Base-by-base conservation (phyloP, 176 grass and related monocot genomes). In the Oryza meridionalis region DNA sequence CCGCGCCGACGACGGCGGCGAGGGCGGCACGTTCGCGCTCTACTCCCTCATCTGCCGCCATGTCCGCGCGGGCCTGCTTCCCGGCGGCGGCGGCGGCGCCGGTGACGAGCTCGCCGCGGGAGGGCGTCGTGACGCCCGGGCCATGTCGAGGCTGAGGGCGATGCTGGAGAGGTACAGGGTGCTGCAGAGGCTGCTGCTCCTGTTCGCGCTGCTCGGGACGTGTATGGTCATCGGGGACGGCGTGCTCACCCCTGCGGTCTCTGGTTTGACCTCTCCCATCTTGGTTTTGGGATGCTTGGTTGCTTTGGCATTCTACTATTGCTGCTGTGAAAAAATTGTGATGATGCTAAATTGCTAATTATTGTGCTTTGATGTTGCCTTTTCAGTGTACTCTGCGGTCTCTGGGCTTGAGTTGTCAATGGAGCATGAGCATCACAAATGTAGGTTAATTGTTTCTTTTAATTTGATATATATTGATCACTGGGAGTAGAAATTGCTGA, bases 31-130 rank as follows among this genome's bases (percentile, higher is more conserved):
- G 35, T 99, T 99, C 85, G 97, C 97, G 70, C 91, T 99, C 61
- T 99, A 99, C 81, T 94, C 97, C 16, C 89, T 99, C 86, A 95
- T 99, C 85, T 96, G 94, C 86, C 93, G 97, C 76, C 93, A 96
- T 69, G 97, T 89, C 11, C 85, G 90, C 24, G 87, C 91, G 4
- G 97, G 97, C 0, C 91, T 96, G 64, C 78, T 96, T 65, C 90
- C 97, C 9, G 89, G 84, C 25, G 86, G 84, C 25, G 86, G 84
- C 25, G 86, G 88, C 50, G 88, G 89, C 85, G 63, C 86, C 65
- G 88, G 80, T 29, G 89, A 98, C 2, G 93, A 99, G 67, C 86
- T 96, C 53, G 7, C 19, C 53, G 53, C 17, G 53, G 46, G 76
- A 87, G 79, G 73, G 40, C 26, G 55, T 0, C 51, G 42, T 0